These are phyloP conservation scores for Nothopassalora personata DNA, from an alignment of 2,329 filamentous ascomycete genomes.

Conservation along the genomic window DNA sequence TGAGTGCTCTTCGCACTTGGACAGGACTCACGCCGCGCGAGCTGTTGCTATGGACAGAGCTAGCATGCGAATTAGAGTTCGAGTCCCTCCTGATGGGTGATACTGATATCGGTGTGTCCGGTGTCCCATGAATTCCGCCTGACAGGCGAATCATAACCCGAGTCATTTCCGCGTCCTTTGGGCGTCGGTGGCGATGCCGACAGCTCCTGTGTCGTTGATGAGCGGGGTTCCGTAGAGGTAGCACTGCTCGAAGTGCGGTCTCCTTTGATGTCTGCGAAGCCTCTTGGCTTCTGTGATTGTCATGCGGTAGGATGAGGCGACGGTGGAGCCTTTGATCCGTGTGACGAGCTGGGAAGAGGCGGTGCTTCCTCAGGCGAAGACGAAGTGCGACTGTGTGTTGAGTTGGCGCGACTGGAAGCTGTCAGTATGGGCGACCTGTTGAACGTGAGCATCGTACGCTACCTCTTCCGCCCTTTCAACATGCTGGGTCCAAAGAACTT, in stretches of 20 bases:
- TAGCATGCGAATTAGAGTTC: neutral
- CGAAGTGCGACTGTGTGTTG: neutral
- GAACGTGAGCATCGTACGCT: conserved; percentile 1
- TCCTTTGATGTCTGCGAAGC: conserved; percentile 19
- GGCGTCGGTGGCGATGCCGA: conserved; percentile 20
- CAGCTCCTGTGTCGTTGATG: conserved; percentile 15
- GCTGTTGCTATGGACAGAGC: neutral
- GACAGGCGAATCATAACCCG: conserved; percentile 10
- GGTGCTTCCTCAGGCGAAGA: conserved; percentile 5
- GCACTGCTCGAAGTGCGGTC: neutral
- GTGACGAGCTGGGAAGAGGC: conserved; percentile 11
- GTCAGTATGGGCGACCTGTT: conserved; percentile 6
- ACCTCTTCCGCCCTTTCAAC: conserved; percentile 27
- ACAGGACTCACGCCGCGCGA: conserved; percentile 11
- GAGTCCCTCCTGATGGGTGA: conserved; percentile 8
- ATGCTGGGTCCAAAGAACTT: conserved; percentile 27
- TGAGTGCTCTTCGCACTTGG: conserved; percentile 4
- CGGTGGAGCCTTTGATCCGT: conserved; percentile 11
- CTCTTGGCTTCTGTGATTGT: conserved; percentile 28
- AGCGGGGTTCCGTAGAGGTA: conserved; percentile 8
- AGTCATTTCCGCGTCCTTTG: conserved; percentile 8
- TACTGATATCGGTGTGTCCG: conserved; percentile 10
- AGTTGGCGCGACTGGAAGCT: conserved; percentile 5
- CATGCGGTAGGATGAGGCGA: conserved; percentile 14
- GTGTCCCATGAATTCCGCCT: conserved; percentile 7